Conservation (phyloP, 2,329 filamentous ascomycete genomes). For the Drechmeria coniospora region DNA sequence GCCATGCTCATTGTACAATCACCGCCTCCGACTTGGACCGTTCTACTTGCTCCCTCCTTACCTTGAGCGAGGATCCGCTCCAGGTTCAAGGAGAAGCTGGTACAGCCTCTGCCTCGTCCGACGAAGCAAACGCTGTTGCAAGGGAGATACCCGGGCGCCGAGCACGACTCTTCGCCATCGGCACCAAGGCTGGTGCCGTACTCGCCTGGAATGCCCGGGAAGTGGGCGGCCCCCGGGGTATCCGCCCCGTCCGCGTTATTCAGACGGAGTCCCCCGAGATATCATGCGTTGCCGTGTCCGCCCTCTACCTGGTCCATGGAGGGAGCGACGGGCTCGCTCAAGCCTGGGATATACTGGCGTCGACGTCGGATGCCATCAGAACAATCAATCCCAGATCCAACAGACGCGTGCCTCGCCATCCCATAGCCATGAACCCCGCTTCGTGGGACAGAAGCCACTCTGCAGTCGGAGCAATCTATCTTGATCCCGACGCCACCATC, state of each 20-base stretch:
- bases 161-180: conserved; percentile 64
- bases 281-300: conserved; percentile 66
- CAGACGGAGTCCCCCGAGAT: conserved; percentile 84
- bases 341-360: conserved; percentile 90
- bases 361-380: conserved; percentile 59
- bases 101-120: conserved; percentile 30
- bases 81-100: conserved; percentile 25
- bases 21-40: conserved; percentile 57
- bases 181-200: conserved; percentile 63
- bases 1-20: conserved; percentile 44
- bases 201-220: conserved; percentile 75
- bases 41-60: conserved; percentile 57
- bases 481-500: conserved; percentile 77
- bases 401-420: conserved; percentile 63
- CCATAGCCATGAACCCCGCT: conserved; percentile 36
- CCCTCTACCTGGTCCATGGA: conserved; percentile 79
- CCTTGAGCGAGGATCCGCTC: conserved; percentile 64
- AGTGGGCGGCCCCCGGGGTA: too few relatives aligned
- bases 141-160: conserved; percentile 70
- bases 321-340: conserved; percentile 92
- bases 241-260: conserved; percentile 65
- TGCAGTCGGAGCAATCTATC: conserved; percentile 65
- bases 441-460: conserved; percentile 60
- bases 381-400: conserved; percentile 79
- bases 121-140: conserved; percentile 18